Evolutionary conservation across 2,329 filamentous ascomycete genomes (phyloP).

Genomic region (Talaromyces sp.): DNA sequence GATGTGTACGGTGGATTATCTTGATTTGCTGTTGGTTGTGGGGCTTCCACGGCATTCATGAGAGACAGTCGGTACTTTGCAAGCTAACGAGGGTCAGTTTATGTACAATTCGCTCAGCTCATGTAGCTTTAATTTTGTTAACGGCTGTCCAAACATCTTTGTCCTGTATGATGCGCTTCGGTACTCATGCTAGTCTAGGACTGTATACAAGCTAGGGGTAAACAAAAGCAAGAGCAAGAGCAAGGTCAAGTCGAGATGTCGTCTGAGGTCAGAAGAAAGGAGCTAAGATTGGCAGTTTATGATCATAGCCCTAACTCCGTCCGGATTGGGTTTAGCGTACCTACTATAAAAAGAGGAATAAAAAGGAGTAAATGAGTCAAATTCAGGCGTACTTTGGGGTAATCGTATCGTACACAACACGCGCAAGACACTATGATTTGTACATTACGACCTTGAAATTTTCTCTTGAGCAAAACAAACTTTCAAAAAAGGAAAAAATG

Average conservation of each 20-base stretch:
- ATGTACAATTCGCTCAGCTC: not conserved
- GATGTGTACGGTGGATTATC: not conserved
- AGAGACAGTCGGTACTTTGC: too few relatives aligned
- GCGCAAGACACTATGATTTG: slow-evolving; percentile 9
- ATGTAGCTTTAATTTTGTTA: not conserved
- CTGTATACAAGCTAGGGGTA: not conserved
- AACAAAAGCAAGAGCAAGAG: not conserved
- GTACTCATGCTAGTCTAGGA: not conserved
- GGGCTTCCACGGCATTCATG: too few relatives aligned
- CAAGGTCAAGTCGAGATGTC: not conserved
- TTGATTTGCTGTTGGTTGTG: too few relatives aligned
- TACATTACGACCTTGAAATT: slow-evolving; percentile 6
- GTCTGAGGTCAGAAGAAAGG: not conserved
- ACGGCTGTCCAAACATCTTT: not conserved
- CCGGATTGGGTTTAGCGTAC: not conserved
- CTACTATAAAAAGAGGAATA: slow-evolving; percentile 19
- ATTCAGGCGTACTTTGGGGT: slow-evolving; percentile 12
- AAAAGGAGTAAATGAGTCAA: not conserved
- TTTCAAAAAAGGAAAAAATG: not conserved
- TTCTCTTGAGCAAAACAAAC: not conserved
- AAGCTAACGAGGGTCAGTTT: too few relatives aligned
- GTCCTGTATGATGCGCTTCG: not conserved
- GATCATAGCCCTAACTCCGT: not conserved
- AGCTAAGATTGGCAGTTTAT: not conserved
- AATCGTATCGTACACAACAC: slow-evolving; percentile 16